Conservation (phyloP, 129 eudicot genomes). For the Pseudognaphalium luteoalbum region DNA sequence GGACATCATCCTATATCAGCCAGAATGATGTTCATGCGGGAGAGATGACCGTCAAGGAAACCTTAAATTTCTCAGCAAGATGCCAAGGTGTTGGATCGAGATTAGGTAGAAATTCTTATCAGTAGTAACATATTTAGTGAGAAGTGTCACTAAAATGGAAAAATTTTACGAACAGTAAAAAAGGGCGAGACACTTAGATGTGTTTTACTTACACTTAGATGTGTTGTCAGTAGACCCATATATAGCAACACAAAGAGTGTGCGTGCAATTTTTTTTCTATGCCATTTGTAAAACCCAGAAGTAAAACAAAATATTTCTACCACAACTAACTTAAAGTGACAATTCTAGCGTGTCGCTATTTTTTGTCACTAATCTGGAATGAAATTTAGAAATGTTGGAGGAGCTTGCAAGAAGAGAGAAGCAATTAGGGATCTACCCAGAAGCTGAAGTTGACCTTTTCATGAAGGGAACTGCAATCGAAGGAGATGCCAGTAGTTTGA, state of each 20-base stretch:
- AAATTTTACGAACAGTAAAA: no score
- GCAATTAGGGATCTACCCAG: slow-evolving; percentile 62
- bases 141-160: no score
- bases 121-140: not conserved
- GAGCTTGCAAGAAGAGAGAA: slow-evolving; percentile 83
- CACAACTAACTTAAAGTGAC: no score
- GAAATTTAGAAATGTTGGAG: slow-evolving; percentile 50
- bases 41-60: slow-evolving; percentile 76
- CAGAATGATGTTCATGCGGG: slow-evolving; percentile 76
- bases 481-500: slow-evolving; percentile 75
- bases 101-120: slow-evolving; percentile 40
- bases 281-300: no score
- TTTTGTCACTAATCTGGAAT: not conserved
- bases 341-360: not conserved
- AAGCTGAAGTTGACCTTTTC: slow-evolving; percentile 77
- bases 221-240: no score
- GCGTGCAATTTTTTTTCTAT: no score
- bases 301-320: no score
- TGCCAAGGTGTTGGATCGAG: slow-evolving; percentile 80
- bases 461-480: slow-evolving; percentile 86
- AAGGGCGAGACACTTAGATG: no score
- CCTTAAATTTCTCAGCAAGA: slow-evolving; percentile 82
- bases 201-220: no score
- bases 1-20: slow-evolving; percentile 71
- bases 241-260: no score